Conservation (phyloP, 768 basidiomycete species). For the Hericium rajendrae region DNA sequence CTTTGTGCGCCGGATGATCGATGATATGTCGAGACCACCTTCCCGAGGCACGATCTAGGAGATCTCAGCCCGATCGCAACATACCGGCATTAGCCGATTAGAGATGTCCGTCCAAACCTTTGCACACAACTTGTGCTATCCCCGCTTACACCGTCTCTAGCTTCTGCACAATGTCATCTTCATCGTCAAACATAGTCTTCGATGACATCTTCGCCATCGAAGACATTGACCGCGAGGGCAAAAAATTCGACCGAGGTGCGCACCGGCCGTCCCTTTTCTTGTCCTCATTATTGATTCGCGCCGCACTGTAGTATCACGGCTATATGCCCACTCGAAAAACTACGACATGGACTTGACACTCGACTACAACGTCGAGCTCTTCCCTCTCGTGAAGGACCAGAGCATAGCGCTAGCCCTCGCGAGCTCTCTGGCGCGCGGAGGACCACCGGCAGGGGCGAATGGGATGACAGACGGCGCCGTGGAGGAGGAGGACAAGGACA, state of each 20-base stretch:
- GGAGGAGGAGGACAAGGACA: conserved; percentile 60
- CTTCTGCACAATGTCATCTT: conserved; percentile 7
- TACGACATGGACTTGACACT: conserved; percentile 88
- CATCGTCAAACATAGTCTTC: conserved; percentile 72
- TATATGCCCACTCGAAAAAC: conserved; percentile 84
- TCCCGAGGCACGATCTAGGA: no score
- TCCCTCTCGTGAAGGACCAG: conserved; percentile 59
- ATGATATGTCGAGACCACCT: no score
- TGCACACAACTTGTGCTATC: no score
- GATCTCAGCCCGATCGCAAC: no score
- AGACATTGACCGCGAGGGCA: conserved; percentile 84
- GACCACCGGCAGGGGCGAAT: conserved; percentile 24
- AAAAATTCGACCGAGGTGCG: conserved; percentile 95
- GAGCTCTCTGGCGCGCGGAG: conserved; percentile 60
- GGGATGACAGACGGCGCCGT: conserved; percentile 42
- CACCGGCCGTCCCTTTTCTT: conserved; percentile 1
- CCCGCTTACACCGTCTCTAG: no score
- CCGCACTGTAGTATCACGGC: conserved; percentile 63
- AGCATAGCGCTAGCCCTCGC: conserved; percentile 82
- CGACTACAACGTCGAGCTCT: conserved; percentile 91
- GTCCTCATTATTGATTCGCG: neutral
- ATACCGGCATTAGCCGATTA: no score
- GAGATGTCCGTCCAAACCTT: no score
- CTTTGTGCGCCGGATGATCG: no score
- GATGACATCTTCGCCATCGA: conserved; percentile 88